Evolutionary conservation across 352 stramenopile genomes (phyloP), one percentile per base, ranked within the genome.

Genomic region (Phytophthora rubi): DNA sequence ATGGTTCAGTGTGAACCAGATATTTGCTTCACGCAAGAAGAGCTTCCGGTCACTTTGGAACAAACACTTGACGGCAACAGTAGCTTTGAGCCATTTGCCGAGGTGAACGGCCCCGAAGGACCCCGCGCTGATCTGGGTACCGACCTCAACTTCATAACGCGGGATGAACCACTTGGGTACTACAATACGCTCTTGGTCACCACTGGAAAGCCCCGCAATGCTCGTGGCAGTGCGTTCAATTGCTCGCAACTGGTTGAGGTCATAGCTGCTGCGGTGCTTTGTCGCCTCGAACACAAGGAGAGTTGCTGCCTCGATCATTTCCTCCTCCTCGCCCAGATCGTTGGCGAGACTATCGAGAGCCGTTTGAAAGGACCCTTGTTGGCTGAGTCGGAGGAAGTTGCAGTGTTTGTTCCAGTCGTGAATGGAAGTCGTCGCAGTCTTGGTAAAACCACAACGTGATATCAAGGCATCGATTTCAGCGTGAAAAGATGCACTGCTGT

Each of bases 1-100:
- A 49, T 85, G 77, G 16, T 69, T 70, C 21, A 84, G 42, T 8
- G 56, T 51, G 47, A 68, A 74, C 77, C 77, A 84, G 53, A 82
- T 70, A 18, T 71, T 65, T 16, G 73, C 59, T 56, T 84, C 77
- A 37, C 67, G 64, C 44, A 77, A 45, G 26, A 81, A 78, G 28
- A 77, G 53, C 33, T 76, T 77, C 32, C 56, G 51, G 59, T 74
- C 53, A 30, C 65, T 64, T 63, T 57, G 68, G 49, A 77, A 75
- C 26, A 75, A 68, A 45, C 68, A 72, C 61, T 84, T 84, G 53
- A 84, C 53, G 15, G 78, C 71, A 18, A 82, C 75, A 6, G 37
- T 62, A 15, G 73, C 65, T n/a, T 75, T 58, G 16, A 77, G 48
- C 73, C 76, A 83, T 15, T 58, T 65, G 10, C 73, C 76, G 1